These are phyloP conservation scores for Breviolum minutum DNA, from an alignment of 73 alveolate species.

Conservation along the genomic window DNA sequence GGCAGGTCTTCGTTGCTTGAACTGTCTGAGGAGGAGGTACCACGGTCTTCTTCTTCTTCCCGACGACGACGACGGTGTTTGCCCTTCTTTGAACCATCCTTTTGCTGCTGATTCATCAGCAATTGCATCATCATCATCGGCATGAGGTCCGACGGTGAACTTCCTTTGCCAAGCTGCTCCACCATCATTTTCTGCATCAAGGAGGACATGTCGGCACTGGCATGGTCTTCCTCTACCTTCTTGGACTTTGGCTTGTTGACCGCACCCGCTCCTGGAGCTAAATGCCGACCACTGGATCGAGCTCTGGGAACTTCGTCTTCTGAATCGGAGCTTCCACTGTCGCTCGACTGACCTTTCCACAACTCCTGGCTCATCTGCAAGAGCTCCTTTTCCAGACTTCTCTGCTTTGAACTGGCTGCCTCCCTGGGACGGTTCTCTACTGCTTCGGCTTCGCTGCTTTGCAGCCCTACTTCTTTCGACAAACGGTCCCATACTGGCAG, in stretches of 20 bases:
- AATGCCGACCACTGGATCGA: neutral
- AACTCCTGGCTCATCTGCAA: no score
- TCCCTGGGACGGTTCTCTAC: no score
- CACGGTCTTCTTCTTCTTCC: neutral
- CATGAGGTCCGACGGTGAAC: neutral
- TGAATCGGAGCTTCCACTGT: no score
- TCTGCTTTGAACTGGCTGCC: no score
- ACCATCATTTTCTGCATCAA: neutral
- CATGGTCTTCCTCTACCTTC: no score
- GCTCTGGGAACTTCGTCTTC: no score
- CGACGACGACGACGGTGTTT: neutral
- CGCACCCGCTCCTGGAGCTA: neutral
- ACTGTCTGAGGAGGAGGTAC: conserved; percentile 35
- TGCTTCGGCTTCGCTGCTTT: no score
- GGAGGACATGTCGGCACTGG: no score
- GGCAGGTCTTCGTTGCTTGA: neutral
- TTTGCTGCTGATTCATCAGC: neutral
- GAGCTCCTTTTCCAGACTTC: no score
- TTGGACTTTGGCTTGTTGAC: neutral
- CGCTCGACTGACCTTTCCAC: no score
- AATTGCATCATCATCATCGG: neutral
- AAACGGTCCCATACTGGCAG: no score
- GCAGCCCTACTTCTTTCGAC: no score
- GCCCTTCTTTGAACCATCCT: neutral
- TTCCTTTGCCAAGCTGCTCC: neutral